phyloP scores from a whole-genome alignment of 148 eudicot species.

The Vaccinium darrowii region DNA sequence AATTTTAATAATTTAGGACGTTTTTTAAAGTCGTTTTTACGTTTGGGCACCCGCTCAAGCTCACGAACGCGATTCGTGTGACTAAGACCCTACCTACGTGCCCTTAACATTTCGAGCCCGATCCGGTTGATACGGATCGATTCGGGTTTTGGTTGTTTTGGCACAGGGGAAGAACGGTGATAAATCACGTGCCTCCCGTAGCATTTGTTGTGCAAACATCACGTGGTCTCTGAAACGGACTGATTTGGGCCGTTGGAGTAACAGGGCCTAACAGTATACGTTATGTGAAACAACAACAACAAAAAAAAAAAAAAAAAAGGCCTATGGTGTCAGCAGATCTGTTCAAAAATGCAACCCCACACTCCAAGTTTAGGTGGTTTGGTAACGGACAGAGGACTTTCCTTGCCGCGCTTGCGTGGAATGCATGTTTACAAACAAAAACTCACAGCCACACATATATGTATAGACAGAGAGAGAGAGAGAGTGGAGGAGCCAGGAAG shows the following conservation, averaged over 20 bases:
- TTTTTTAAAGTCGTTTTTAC: too few species aligned
- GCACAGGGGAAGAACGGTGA: neutral
- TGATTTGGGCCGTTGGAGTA: neutral
- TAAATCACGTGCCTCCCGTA: neutral
- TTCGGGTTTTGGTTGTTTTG: neutral
- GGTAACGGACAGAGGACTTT: neutral
- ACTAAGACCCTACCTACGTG: too few species aligned
- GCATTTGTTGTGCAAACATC: neutral
- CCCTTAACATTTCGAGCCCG: too few species aligned
- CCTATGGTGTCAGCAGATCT: slow-evolving; percentile 4
- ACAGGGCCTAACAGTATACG: neutral
- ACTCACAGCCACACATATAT: neutral
- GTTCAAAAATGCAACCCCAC: neutral
- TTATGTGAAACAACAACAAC: neutral
- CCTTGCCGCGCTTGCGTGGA: neutral
- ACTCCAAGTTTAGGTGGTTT: slow-evolving; percentile 1
- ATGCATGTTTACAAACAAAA: neutral
- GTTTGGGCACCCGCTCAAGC: too few species aligned
- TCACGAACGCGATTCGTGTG: too few species aligned
- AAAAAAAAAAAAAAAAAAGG: neutral
- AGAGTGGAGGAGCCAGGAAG: neutral
- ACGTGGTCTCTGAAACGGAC: slow-evolving; percentile 7
- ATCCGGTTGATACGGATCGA: too few species aligned
- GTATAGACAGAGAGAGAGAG: neutral
- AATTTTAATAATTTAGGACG: too few species aligned